Evolutionary conservation across 164 flowering plant species (phyloP).

Genomic region (Sedum album): DNA sequence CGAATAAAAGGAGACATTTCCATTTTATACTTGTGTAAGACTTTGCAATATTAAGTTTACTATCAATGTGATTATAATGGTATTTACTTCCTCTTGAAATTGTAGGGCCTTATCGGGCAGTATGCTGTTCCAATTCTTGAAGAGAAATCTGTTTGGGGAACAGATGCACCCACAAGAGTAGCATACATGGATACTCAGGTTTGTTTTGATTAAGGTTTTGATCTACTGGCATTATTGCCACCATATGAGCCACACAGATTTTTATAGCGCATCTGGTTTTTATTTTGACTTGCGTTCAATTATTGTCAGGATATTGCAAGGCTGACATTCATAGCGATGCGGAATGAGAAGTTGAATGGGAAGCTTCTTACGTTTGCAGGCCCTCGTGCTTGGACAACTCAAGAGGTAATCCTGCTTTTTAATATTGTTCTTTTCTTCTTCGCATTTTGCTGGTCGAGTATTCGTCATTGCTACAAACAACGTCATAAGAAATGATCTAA

Average conservation of each 20-base stretch:
- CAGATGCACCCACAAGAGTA: slow-evolving; percentile 94
- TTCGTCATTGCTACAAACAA: not conserved
- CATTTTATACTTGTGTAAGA: too few relatives aligned
- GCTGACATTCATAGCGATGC: slow-evolving; percentile 76
- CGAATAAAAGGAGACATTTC: too few relatives aligned
- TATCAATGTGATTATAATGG: not conserved
- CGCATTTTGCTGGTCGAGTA: not conserved
- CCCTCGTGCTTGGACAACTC: slow-evolving; percentile 99
- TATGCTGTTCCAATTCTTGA: slow-evolving; percentile 96
- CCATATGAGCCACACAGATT: not conserved
- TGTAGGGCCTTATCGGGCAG: slow-evolving; percentile 92
- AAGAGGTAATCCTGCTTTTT: slow-evolving; percentile 53
- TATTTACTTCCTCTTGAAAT: slow-evolving; percentile 3
- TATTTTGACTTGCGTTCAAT: slow-evolving; percentile 9
- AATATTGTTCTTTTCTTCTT: not conserved
- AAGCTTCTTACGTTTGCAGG: slow-evolving; percentile 92
- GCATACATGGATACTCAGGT: slow-evolving; percentile 99
- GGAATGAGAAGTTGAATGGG: slow-evolving; percentile 72
- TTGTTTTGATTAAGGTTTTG: slow-evolving; percentile 6
- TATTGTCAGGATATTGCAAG: slow-evolving; percentile 79
- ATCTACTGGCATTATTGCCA: not conserved
- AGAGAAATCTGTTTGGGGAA: slow-evolving; percentile 99
- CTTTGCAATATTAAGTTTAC: not conserved
- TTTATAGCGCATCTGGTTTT: not conserved
- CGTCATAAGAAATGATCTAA: not conserved